Conservation (phyloP, 2,329 filamentous ascomycete species). For the Alternaria burnsii region DNA sequence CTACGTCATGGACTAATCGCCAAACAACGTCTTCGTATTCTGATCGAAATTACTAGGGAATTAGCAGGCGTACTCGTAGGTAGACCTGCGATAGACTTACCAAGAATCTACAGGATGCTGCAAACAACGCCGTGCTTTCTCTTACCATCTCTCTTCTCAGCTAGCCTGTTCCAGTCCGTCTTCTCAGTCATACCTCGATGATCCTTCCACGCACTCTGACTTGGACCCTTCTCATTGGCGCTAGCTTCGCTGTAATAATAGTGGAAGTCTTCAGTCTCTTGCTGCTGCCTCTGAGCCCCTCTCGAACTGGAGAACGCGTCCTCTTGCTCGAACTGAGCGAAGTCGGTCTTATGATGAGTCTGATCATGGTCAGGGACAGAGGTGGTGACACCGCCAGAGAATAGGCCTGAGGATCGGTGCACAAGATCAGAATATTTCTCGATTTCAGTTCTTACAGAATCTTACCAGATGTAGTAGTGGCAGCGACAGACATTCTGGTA, state of each 20-base stretch:
- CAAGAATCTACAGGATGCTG: neutral
- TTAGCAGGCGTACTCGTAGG: neutral
- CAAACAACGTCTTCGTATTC: neutral
- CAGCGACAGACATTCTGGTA: neutral
- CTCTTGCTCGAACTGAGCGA: no score
- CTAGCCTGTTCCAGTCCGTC: neutral
- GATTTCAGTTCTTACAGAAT: neutral
- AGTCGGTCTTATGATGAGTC: no score
- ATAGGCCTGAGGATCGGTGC: neutral
- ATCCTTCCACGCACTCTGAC: neutral
- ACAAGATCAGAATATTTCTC: neutral
- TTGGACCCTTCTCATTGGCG: neutral
- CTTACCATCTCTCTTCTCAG: neutral
- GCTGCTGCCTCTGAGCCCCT: no score
- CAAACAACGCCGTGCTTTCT: neutral
- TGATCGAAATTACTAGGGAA: neutral
- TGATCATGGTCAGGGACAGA: neutral
- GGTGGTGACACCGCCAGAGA: neutral
- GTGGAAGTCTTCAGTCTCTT: neutral
- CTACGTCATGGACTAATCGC: neutral
- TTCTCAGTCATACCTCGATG: neutral
- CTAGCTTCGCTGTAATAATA: neutral
- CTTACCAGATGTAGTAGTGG: neutral
- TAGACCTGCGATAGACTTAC: no score
- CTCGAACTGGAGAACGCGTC: no score